Evolutionary conservation across 164 flowering plant species (phyloP), one percentile per base, ranked within the genome.

Genomic region (Stephania cephalantha): DNA sequence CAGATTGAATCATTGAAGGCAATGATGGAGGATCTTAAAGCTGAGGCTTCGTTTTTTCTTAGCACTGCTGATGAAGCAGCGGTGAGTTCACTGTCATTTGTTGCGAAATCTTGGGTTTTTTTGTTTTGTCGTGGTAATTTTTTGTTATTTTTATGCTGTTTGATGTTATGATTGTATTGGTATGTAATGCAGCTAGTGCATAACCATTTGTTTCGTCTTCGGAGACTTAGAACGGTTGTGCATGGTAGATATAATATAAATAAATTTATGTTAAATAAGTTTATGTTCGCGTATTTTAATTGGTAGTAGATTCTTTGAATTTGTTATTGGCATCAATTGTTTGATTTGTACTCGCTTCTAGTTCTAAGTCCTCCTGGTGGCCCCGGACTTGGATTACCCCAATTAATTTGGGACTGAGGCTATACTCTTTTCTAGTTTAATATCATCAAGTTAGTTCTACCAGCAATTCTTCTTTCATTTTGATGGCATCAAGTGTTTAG

Each of bases 1-100:
- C 90, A 92, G 73, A 83, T 82, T 65, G 87, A 89, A 63, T 82
- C 94, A 29, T 75, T 92, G 1, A 92, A 90, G 73, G 92, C 93
- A 13, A 77, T 79, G 78, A 85, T 93, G 74, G 17, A 80, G 74
- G 95, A 95, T 77, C 89, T 91, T 63, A 83, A 85, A 82, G 83
- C 87, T 5, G 93, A 95, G 85, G 97, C 92, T 72, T 89, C 92
- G 1, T 92, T 92, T 81, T 92, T 95, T 78, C 81, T 81, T 75
- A 63, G 81, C 20, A 90, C 97, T 8, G 97, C 98, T 66, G 69
- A 85, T 69, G 99, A 95, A 84, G 90, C 90, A 20, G 88, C 86
- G 73, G 99, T 95, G 78, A 73, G 89, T 80, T 74, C 74, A 10
- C 15, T 50, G 55, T 12, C 29, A 10, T 29, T 30, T 5, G 30